phyloP scores from a whole-genome alignment of 192 early-diverging fungal genomes.

The Coemansia sp. region DNA sequence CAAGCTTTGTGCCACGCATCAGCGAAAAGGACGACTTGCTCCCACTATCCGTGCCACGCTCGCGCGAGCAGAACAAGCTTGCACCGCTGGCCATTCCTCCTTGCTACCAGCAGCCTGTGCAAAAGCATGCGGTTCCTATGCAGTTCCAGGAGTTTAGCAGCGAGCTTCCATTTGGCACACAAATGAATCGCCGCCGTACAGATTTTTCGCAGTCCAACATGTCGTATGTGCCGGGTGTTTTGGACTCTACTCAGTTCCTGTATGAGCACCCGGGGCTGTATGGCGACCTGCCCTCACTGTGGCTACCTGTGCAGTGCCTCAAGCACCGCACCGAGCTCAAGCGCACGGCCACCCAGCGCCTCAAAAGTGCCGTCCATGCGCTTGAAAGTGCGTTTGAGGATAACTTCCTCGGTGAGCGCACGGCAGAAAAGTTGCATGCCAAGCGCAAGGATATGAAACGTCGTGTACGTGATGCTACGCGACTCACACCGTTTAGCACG shows the following conservation, averaged over 20 bases:
- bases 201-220: constrained; percentile 44
- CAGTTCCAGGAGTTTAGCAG: constrained; percentile 30
- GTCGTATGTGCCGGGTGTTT: constrained; percentile 23
- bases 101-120: background rate
- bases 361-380: constrained; percentile 6
- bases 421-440: constrained; percentile 15
- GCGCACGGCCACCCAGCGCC: constrained; percentile 10
- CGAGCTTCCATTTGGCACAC: constrained; percentile 37
- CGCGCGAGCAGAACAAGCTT: background rate
- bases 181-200: constrained; percentile 31
- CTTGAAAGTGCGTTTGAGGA: constrained; percentile 22
- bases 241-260: constrained; percentile 40
- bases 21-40: background rate
- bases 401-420: constrained; percentile 30
- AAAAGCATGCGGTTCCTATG: constrained; percentile 12
- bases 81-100: background rate
- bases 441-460: constrained; percentile 6
- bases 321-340: constrained; percentile 19
- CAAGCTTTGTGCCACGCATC: constrained; percentile 1
- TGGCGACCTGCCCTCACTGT: constrained; percentile 42
- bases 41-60: background rate
- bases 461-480: constrained; percentile 1
- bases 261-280: constrained; percentile 44
- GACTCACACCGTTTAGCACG: constrained; percentile 1
- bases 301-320: constrained; percentile 37